Evolutionary conservation across 2,329 filamentous ascomycete genomes (phyloP).

Genomic region (Ceratocystis smalleyi): DNA sequence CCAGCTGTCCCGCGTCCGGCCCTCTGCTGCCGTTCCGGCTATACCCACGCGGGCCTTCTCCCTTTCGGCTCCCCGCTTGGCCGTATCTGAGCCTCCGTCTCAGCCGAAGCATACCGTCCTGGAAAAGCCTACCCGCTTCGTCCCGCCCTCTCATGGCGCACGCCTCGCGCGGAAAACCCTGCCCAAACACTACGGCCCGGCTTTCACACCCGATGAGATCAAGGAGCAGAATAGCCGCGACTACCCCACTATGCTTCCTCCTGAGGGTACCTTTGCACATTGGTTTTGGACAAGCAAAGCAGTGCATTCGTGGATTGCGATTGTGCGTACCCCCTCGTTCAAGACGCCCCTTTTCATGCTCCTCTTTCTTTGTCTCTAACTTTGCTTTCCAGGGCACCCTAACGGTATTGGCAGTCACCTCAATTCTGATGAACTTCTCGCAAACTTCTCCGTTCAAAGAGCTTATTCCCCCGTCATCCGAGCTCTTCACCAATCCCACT

Average conservation of each 20-base stretch:
- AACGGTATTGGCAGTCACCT: constrained; percentile 50
- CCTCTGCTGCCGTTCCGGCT: background rate
- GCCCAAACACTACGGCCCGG: constrained; percentile 60
- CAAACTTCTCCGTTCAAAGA: constrained; percentile 64
- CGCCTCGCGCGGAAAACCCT: constrained; percentile 43
- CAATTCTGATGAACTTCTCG: constrained; percentile 65
- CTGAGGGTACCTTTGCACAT: constrained; percentile 64
- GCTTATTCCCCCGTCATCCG: constrained; percentile 55
- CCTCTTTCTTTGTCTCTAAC: constrained; percentile 1
- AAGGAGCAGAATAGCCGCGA: constrained; percentile 50
- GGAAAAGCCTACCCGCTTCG: constrained; percentile 77
- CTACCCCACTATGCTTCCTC: constrained; percentile 83
- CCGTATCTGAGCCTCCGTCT: constrained; percentile 7
- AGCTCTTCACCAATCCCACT: constrained; percentile 55
- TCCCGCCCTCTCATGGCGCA: constrained; percentile 75
- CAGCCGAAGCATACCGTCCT: constrained; percentile 50
- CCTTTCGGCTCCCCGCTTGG: background rate
- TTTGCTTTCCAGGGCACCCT: constrained; percentile 41
- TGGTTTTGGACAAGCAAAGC: constrained; percentile 66
- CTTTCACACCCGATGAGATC: constrained; percentile 49
- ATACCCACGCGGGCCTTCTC: background rate
- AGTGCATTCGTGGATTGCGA: constrained; percentile 68
- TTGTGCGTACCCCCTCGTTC: constrained; percentile 40
- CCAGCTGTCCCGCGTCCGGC: background rate
- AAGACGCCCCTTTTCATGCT: background rate